A percentile compares a stretch with the other conserved stretches of the same genome.
Conservation (phyloP, 2,329 filamentous ascomycete genomes). For the Cladosporium sp. region DNA sequence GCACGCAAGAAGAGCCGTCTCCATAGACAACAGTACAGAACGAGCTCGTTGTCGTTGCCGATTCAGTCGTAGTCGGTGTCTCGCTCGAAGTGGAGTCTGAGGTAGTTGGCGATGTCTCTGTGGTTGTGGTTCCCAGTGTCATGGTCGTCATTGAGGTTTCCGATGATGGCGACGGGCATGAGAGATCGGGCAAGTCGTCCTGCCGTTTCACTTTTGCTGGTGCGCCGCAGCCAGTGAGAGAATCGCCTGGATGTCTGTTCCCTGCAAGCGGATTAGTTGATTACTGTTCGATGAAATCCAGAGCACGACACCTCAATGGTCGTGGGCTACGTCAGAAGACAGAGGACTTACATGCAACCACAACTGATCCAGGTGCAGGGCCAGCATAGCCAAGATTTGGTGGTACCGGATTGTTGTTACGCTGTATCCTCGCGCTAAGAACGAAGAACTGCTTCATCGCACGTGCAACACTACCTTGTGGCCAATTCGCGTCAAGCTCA, state of each 20-base stretch:
- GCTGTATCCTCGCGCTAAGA: constrained; percentile 7
- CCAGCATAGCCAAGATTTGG: not conserved
- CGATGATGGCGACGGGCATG: not conserved
- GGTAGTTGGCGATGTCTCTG: not conserved
- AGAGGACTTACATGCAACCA: not conserved
- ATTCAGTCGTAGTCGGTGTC: not conserved
- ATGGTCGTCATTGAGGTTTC: not conserved
- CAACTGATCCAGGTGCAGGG: not conserved
- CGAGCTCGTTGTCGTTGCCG: not conserved
- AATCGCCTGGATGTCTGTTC: constrained; percentile 3
- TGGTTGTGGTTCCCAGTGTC: not conserved
- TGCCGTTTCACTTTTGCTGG: not conserved
- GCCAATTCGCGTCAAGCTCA: constrained; percentile 8
- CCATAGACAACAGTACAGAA: constrained; percentile 8
- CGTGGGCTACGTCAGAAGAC: not conserved
- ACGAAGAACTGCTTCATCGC: constrained; percentile 10
- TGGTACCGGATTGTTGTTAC: constrained; percentile 10
- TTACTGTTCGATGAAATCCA: no score
- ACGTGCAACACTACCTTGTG: not conserved
- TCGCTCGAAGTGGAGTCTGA: not conserved
- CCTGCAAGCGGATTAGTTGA: not conserved
- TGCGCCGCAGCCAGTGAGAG: not conserved
- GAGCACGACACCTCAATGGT: no score
- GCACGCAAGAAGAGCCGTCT: not conserved
- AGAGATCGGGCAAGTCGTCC: constrained; percentile 3